These are phyloP conservation scores for Mycena rebaudengoi DNA, from an alignment of 768 basidiomycete species.

Conservation along the genomic window DNA sequence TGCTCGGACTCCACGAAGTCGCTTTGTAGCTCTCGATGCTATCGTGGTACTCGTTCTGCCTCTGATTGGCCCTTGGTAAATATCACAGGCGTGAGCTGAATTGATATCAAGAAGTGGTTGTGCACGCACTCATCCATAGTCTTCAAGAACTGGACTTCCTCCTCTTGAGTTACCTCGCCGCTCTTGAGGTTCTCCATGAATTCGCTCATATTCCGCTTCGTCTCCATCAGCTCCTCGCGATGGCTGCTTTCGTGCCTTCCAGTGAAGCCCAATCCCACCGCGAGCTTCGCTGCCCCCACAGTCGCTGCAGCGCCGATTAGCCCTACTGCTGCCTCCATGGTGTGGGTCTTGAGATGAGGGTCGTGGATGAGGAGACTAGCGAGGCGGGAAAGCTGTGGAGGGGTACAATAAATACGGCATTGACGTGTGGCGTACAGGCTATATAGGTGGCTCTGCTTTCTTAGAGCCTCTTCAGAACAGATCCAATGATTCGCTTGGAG, in stretches of 20 bases:
- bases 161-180: not conserved
- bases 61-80: not conserved
- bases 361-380: too few relatives aligned
- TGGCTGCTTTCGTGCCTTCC: too few relatives aligned
- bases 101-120: too few relatives aligned
- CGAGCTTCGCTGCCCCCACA: not conserved
- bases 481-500: too few relatives aligned
- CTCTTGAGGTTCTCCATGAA: not conserved
- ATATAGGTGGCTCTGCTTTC: too few relatives aligned
- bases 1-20: not conserved
- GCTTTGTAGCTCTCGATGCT: not conserved
- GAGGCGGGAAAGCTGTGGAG: too few relatives aligned
- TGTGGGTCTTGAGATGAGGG: too few relatives aligned
- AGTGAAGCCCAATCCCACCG: not conserved
- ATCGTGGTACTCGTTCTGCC: not conserved
- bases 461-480: too few relatives aligned
- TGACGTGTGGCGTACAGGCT: too few relatives aligned
- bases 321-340: too few relatives aligned
- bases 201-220: not conserved
- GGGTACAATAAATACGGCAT: too few relatives aligned
- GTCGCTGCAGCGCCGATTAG: not conserved
- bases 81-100: too few relatives aligned
- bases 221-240: not conserved
- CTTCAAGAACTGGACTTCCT: not conserved
- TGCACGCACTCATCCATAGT: not conserved